Conservation (phyloP, 495 filamentous ascomycete genomes). For the Penicillium cataractarum region DNA sequence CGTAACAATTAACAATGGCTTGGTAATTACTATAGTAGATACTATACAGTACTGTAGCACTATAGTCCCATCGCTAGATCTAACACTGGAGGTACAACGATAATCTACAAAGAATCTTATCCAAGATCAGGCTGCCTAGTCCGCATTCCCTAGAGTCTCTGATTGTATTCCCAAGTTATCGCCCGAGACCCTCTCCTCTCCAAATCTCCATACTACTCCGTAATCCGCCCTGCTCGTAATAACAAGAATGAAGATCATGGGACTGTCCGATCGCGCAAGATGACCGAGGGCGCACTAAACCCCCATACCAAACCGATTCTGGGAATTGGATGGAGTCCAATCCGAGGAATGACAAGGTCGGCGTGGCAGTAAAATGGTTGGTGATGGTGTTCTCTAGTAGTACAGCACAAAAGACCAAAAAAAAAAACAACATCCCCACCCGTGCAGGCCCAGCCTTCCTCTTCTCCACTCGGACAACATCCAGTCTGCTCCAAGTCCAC, state of each 20-base stretch:
- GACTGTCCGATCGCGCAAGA: constrained; percentile 14
- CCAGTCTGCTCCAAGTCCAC: constrained; percentile 25
- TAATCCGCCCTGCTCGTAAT: neutral
- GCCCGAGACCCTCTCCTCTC: neutral
- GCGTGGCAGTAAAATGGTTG: constrained; percentile 16
- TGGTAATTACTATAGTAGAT: too few species aligned
- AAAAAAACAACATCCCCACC: neutral
- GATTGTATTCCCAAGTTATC: too few species aligned
- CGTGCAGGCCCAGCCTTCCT: neutral
- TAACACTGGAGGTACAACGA: too few species aligned
- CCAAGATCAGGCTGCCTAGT: neutral
- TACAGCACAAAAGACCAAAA: too few species aligned
- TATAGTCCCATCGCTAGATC: neutral
- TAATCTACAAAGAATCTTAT: constrained; percentile 12
- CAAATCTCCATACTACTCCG: neutral
- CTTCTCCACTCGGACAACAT: constrained; percentile 8
- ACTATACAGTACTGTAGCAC: constrained; percentile 8
- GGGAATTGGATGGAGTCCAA: neutral
- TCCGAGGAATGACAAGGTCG: constrained; percentile 2
- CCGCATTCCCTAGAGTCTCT: constrained; percentile 15
- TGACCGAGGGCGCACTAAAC: neutral
- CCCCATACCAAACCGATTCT: neutral
- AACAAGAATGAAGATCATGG: constrained; percentile 11
- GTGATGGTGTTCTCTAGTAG: neutral
- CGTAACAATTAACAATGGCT: too few species aligned